phyloP scores from a whole-genome alignment of 2,329 filamentous ascomycete genomes.

The Tolypocladium ovalisporum region DNA sequence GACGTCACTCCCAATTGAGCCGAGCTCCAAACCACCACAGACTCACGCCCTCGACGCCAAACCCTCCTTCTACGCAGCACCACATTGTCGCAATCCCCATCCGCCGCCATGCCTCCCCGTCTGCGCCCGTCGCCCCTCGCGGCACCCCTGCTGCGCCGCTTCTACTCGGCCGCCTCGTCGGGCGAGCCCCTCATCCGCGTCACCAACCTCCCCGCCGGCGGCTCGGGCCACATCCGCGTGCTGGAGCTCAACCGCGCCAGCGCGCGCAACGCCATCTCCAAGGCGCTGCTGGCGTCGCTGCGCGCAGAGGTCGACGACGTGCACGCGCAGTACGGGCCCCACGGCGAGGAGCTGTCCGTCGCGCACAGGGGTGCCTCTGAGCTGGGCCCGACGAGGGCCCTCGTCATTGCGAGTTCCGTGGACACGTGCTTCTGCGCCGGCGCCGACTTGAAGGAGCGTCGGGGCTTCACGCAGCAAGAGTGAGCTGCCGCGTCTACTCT shows the following conservation, averaged over 20 bases:
- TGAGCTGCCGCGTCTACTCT: slow-evolving; percentile 28
- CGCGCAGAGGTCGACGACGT: slow-evolving; percentile 63
- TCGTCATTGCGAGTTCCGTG: slow-evolving; percentile 77
- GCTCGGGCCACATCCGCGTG: slow-evolving; percentile 75
- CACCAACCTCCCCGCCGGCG: slow-evolving; percentile 64
- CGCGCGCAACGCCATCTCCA: slow-evolving; percentile 86
- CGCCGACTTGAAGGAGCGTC: slow-evolving; percentile 84
- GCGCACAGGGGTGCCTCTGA: slow-evolving; percentile 21
- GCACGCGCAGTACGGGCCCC: slow-evolving; percentile 46
- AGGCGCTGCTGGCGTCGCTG: slow-evolving; percentile 61
- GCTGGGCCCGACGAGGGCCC: slow-evolving; percentile 57
- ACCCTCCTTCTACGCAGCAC: not conserved
- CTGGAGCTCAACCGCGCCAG: slow-evolving; percentile 77
- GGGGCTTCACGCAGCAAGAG: slow-evolving; percentile 67
- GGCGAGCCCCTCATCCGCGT: slow-evolving; percentile 52
- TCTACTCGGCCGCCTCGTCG: slow-evolving; percentile 30
- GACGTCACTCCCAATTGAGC: not conserved
- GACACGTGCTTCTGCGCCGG: slow-evolving; percentile 87
- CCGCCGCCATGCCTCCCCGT: slow-evolving; percentile 19
- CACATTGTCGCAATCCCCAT: not conserved
- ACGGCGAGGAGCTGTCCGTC: slow-evolving; percentile 38
- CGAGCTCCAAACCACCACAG: not conserved
- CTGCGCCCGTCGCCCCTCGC: slow-evolving; percentile 10
- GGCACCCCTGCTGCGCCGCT: slow-evolving; percentile 13
- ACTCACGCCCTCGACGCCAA: not conserved